Conservation (phyloP, 2,329 filamentous ascomycete genomes). For the Venturia carpophila region DNA sequence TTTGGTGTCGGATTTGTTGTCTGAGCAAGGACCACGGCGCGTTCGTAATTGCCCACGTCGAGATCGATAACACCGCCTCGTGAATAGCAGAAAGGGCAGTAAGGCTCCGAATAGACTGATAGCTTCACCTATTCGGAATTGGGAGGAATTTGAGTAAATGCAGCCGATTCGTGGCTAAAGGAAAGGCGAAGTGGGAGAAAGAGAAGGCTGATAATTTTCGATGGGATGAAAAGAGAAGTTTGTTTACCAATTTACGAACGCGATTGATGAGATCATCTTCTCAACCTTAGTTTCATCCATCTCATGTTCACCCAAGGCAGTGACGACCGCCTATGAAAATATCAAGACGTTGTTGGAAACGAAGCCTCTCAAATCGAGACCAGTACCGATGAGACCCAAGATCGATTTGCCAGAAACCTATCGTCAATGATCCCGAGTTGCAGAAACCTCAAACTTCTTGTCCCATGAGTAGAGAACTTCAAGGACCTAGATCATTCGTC, state of each 20-base stretch:
- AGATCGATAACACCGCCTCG: not conserved
- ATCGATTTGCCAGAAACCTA: not conserved
- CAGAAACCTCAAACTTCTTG: no score
- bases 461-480: no score
- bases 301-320: not conserved
- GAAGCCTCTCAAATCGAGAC: not conserved
- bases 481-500: not conserved
- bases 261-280: not conserved
- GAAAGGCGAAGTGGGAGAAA: not conserved
- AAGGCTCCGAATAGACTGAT: not conserved
- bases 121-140: not conserved
- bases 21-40: constrained; percentile 8
- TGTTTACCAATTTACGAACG: not conserved
- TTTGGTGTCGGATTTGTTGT: not conserved
- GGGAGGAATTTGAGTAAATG: not conserved
- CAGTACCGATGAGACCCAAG: not conserved
- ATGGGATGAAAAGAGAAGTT: not conserved
- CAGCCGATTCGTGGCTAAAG: not conserved
- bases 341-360: not conserved
- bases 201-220: not conserved
- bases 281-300: not conserved
- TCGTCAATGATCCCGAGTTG: not conserved
- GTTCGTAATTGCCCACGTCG: constrained; percentile 5
- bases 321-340: not conserved
- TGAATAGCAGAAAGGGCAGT: not conserved